Evolutionary conservation across 495 filamentous ascomycete species (phyloP).

Genomic region (Viridothelium virens): DNA sequence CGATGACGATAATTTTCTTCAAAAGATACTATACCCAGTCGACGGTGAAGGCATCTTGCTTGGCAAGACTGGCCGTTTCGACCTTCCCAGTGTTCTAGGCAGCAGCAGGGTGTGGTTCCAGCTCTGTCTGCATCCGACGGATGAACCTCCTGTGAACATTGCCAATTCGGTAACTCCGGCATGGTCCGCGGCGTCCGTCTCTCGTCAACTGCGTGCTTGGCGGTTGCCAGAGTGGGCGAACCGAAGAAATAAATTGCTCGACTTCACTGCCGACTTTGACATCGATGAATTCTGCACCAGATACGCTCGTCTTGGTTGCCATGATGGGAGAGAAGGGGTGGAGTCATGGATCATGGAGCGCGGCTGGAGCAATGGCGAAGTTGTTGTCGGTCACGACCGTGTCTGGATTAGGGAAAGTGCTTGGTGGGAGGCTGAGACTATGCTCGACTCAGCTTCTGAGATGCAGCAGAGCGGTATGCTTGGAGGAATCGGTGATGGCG

Average conservation of each 20-base stretch:
- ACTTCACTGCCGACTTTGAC: slow-evolving; percentile 96
- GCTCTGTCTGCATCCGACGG: slow-evolving; percentile 81
- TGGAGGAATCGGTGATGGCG: slow-evolving; percentile 38
- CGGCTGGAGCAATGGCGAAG: slow-evolving; percentile 97
- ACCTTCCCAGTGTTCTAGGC: slow-evolving; percentile 57
- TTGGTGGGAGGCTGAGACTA: slow-evolving; percentile 97
- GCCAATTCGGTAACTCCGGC: slow-evolving; percentile 55
- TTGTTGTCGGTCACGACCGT: slow-evolving; percentile 78
- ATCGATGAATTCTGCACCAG: slow-evolving; percentile 80
- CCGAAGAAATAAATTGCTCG: slow-evolving; percentile 80
- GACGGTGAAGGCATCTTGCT: slow-evolving; percentile 66
- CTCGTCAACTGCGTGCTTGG: slow-evolving; percentile 86
- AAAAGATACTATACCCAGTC: slow-evolving; percentile 71
- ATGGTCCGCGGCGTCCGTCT: slow-evolving; percentile 89
- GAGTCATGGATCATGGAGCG: slow-evolving; percentile 93
- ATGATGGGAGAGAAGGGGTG: slow-evolving; percentile 84
- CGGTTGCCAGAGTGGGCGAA: slow-evolving; percentile 94
- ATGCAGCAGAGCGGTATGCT: slow-evolving; percentile 42
- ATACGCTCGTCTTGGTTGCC: slow-evolving; percentile 76
- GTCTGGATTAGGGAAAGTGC: slow-evolving; percentile 91
- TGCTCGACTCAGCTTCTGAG: slow-evolving; percentile 69
- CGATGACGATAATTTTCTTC: slow-evolving; percentile 78
- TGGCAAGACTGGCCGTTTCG: slow-evolving; percentile 65
- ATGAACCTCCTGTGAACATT: slow-evolving; percentile 67
- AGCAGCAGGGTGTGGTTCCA: slow-evolving; percentile 95